phyloP scores from a whole-genome alignment of 352 stramenopile species.

The Phytophthora cryptogea region DNA sequence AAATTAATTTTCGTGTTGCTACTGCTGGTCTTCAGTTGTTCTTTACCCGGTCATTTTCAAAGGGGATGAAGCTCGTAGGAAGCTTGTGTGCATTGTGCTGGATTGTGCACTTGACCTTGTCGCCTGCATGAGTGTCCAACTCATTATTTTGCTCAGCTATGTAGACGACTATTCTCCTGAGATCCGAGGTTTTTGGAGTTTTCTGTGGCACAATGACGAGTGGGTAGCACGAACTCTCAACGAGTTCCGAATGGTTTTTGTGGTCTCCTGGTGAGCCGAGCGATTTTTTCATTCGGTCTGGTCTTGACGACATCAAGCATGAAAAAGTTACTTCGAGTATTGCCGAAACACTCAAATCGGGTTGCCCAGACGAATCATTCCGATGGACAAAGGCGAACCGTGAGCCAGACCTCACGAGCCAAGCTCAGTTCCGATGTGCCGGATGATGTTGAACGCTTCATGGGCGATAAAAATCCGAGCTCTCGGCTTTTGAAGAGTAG shows the following conservation, averaged over 20 bases:
- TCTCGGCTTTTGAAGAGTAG: neutral
- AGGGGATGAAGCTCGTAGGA: conserved; percentile 11
- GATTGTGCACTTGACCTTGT: conserved; percentile 28
- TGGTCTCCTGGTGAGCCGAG: conserved; percentile 29
- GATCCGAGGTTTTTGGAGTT: conserved; percentile 5
- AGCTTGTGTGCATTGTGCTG: conserved; percentile 21
- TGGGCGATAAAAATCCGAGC: neutral
- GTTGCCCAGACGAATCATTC: neutral
- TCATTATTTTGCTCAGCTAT: conserved; percentile 22
- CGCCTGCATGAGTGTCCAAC: conserved; percentile 16
- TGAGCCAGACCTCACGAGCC: neutral
- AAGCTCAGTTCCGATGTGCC: neutral
- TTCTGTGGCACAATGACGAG: conserved; percentile 27
- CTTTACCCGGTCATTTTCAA: conserved; percentile 10
- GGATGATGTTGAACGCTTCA: neutral
- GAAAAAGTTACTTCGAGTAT: conserved; percentile 20
- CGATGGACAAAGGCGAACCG: neutral
- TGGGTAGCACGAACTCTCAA: conserved; percentile 26
- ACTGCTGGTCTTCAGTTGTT: conserved; percentile 28
- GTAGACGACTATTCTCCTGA: conserved; percentile 3
- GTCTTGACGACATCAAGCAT: conserved; percentile 18
- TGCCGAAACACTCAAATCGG: neutral
- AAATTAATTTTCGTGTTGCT: conserved; percentile 38
- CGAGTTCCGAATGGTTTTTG: conserved; percentile 30
- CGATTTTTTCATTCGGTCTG: conserved; percentile 26